Percentiles rank a stretch among this genome's conserved stretches.
Conservation (phyloP, 2,329 filamentous ascomycete genomes). For the Aspergillus sp. region DNA sequence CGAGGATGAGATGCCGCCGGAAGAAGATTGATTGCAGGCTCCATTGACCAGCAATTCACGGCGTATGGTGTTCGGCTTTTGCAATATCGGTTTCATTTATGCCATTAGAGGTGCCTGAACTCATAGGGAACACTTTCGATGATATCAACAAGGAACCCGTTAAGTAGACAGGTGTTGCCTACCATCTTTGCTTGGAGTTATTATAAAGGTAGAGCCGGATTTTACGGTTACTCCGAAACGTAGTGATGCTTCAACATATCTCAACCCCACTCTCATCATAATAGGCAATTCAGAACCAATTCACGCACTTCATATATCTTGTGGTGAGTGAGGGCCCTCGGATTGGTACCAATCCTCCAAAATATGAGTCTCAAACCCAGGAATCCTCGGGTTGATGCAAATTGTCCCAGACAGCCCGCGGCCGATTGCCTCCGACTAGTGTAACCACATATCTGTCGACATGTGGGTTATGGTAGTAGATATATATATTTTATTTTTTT, state of each 20-base stretch:
- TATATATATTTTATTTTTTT: too few relatives aligned
- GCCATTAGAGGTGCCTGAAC: neutral
- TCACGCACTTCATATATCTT: too few relatives aligned
- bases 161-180: neutral
- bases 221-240: neutral
- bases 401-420: too few relatives aligned
- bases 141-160: neutral
- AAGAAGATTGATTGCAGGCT: slow-evolving; percentile 72
- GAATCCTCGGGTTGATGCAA: too few relatives aligned
- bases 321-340: too few relatives aligned
- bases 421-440: too few relatives aligned
- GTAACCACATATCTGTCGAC: too few relatives aligned
- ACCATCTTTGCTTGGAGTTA: neutral
- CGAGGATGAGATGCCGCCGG: slow-evolving; percentile 93
- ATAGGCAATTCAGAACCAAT: neutral
- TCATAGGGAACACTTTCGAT: neutral
- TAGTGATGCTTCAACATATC: neutral
- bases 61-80: slow-evolving; percentile 28
- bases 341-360: too few relatives aligned
- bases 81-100: slow-evolving; percentile 3
- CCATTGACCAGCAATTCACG: slow-evolving; percentile 8
- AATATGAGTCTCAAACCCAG: too few relatives aligned
- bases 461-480: too few relatives aligned
- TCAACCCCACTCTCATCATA: neutral
- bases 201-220: neutral